phyloP scores from a whole-genome alignment of 306 rosid genomes.

The Abrus pulchellus region DNA sequence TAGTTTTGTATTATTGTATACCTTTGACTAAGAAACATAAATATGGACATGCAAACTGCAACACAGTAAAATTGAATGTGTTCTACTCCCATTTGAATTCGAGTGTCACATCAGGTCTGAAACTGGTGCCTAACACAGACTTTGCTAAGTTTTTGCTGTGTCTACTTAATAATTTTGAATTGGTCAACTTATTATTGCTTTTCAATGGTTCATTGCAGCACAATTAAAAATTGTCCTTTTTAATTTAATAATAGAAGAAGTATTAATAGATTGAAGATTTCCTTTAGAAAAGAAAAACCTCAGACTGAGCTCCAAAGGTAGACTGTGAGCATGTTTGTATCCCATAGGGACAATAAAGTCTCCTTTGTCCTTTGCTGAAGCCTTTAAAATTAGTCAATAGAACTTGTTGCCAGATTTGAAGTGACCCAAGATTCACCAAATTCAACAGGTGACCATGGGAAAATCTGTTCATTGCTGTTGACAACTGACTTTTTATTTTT shows the following conservation, averaged over 20 bases:
- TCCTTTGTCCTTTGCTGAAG: neutral
- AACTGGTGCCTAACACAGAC: neutral
- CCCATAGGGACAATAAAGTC: neutral
- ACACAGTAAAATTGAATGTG: neutral
- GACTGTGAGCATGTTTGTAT: neutral
- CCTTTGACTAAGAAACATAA: conserved; percentile 1
- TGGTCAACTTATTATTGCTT: neutral
- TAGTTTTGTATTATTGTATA: neutral
- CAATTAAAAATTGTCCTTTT: neutral
- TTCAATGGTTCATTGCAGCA: neutral
- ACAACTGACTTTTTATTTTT: neutral
- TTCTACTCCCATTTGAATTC: neutral
- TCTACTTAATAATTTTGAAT: conserved; percentile 1
- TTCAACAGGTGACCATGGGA: neutral
- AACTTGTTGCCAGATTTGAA: neutral
- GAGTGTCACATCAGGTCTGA: neutral
- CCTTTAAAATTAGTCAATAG: conserved; percentile 6
- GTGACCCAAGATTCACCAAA: conserved; percentile 10
- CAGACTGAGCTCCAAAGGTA: neutral
- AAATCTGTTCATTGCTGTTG: conserved; percentile 7
- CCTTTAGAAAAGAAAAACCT: neutral
- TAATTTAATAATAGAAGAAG: conserved; percentile 11
- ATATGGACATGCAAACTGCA: neutral
- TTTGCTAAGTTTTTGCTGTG: neutral
- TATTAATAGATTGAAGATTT: neutral